phyloP scores from a whole-genome alignment of 2,329 filamentous ascomycete species.

The Cucurbitaria berberidis region DNA sequence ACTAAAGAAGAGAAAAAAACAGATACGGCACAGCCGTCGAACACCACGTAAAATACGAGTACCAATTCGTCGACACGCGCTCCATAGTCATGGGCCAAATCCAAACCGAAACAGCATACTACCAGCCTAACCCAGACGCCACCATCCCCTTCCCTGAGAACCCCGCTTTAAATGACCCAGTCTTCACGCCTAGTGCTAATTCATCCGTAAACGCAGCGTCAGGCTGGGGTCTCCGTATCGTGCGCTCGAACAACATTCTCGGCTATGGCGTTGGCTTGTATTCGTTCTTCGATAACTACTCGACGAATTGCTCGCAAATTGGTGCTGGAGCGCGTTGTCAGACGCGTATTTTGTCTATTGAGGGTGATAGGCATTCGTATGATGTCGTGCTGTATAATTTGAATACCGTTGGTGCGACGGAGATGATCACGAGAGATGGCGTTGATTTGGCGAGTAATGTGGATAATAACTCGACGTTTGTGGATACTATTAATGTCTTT shows the following conservation, averaged over 20 bases:
- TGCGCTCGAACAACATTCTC: constrained; percentile 62
- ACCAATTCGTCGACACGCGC: constrained; percentile 77
- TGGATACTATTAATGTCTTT: constrained; percentile 44
- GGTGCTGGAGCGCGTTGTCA: constrained; percentile 53
- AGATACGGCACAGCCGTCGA: constrained; percentile 71
- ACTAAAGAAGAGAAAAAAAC: constrained; percentile 7
- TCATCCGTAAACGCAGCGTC: constrained; percentile 42
- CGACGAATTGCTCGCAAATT: constrained; percentile 39
- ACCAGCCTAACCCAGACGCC: constrained; percentile 81
- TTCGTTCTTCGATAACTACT: constrained; percentile 71
- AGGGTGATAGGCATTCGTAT: constrained; percentile 43
- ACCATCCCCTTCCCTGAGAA: constrained; percentile 68
- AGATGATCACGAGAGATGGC: constrained; percentile 56
- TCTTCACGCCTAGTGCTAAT: constrained; percentile 66
- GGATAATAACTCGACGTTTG: constrained; percentile 57
- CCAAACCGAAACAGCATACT: constrained; percentile 87
- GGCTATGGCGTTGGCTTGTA: constrained; percentile 71
- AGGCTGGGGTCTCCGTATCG: constrained; percentile 70
- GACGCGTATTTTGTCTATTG: constrained; percentile 56
- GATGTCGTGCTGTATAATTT: constrained; percentile 55
- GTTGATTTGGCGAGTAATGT: constrained; percentile 51
- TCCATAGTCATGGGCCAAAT: constrained; percentile 84
- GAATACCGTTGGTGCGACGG: constrained; percentile 55
- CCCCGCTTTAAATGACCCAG: constrained; percentile 67
- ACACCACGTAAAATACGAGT: constrained; percentile 73